Evolutionary conservation across 164 flowering plant species (phyloP).

Genomic region (Nymphaea thermarum): DNA sequence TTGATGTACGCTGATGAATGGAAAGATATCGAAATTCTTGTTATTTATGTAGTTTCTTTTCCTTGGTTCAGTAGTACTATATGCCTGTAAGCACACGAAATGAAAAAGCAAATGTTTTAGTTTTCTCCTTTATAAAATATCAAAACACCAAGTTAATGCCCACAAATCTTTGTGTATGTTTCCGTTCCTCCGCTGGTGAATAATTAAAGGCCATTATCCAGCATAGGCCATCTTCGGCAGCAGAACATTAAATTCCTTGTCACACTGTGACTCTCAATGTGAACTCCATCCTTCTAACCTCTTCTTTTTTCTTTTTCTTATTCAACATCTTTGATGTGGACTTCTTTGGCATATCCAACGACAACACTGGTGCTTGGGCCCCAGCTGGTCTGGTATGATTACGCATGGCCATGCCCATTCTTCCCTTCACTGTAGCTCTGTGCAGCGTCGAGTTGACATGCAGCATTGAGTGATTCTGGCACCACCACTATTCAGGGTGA

Average conservation of each 20-base stretch:
- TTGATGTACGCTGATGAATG: not conserved
- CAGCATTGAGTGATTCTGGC: not conserved
- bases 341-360: not conserved
- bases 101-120: not conserved
- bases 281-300: not conserved
- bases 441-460: not conserved
- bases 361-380: not conserved
- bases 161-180: not conserved
- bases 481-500: not conserved
- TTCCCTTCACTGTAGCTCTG: not conserved
- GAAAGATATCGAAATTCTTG: not conserved
- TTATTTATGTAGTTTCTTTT: not conserved
- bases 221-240: not conserved
- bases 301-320: no score
- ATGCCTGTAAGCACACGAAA: not conserved
- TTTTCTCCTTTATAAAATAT: not conserved
- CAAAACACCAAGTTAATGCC: not conserved
- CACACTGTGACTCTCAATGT: not conserved
- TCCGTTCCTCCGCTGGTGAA: not conserved
- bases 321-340: not conserved
- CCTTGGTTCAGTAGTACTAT: no score
- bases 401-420: not conserved
- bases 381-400: not conserved
- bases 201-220: no score
- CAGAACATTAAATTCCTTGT: not conserved